Percentiles rank a stretch among this genome's conserved stretches.
phyloP scores from a whole-genome alignment of 139 green algal species.

The Chlorella vulgaris region DNA sequence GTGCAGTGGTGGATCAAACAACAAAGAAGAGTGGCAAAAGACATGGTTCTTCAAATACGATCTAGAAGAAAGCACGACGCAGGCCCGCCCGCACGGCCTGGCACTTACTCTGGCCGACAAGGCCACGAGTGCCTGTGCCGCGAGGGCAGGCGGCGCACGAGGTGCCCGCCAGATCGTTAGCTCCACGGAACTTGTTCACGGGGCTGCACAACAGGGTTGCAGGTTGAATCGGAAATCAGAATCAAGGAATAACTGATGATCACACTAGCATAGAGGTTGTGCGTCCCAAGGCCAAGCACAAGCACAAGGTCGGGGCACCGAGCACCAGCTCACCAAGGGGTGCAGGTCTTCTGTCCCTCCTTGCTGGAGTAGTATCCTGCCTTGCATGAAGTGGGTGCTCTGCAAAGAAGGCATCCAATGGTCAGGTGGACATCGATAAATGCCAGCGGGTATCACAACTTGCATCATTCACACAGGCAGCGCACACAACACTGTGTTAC shows the following conservation, averaged over 20 bases:
- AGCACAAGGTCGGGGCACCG: neutral
- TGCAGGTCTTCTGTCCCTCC: neutral
- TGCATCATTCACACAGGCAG: neutral
- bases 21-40: neutral
- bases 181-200: neutral
- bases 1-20: neutral
- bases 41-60: neutral
- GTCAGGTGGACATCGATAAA: neutral
- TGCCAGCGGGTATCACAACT: neutral
- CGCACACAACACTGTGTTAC: neutral
- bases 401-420: neutral
- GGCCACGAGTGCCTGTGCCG: slow-evolving; percentile 14
- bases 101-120: slow-evolving; percentile 6
- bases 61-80: neutral
- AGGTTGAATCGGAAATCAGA: no score
- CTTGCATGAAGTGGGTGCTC: neutral
- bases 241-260: neutral
- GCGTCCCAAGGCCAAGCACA: neutral
- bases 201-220: neutral
- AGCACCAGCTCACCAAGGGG: neutral
- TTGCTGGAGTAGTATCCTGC: neutral
- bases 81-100: neutral
- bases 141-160: neutral
- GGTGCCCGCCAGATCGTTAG: neutral
- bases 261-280: neutral